phyloP scores from a whole-genome alignment of 495 filamentous ascomycete genomes.

The Penicillium alfredii region DNA sequence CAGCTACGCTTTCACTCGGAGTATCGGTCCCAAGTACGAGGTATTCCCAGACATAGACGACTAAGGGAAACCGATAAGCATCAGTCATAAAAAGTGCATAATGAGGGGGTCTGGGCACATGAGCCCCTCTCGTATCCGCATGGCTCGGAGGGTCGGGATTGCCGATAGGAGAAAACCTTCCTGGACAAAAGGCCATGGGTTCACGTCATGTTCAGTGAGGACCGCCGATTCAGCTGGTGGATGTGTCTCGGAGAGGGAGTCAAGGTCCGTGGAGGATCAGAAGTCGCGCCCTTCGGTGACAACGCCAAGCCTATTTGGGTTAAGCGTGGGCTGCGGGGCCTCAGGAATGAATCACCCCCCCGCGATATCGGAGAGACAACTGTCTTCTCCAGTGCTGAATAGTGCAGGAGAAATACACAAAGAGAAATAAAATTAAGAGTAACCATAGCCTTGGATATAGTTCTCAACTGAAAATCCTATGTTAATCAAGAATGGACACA shows the following conservation, averaged over 20 bases:
- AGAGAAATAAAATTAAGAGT: no score
- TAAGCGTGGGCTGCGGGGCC: constrained; percentile 1
- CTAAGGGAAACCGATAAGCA: no score
- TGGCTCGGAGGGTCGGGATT: no score
- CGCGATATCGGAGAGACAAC: constrained; percentile 16
- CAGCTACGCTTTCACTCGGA: background rate
- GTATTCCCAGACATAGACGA: constrained; percentile 1
- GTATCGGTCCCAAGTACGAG: background rate
- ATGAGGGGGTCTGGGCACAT: no score
- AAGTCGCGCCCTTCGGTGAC: constrained; percentile 36
- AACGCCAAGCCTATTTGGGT: constrained; percentile 27
- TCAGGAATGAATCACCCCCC: constrained; percentile 9
- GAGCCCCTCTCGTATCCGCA: no score
- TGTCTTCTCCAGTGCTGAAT: no score
- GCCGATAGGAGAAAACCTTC: background rate
- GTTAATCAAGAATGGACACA: no score
- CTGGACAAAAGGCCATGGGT: background rate
- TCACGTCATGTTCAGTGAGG: no score
- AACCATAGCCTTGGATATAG: no score
- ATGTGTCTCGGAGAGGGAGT: constrained; percentile 4
- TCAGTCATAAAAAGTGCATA: no score
- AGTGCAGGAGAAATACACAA: constrained; percentile 1
- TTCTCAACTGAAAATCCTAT: no score
- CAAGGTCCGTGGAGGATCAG: constrained; percentile 8
- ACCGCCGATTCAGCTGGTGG: background rate